Evolutionary conservation across 805 yeast genomes (phyloP), one percentile per base, ranked within the genome.

Genomic region (Saturnispora saitoi): DNA sequence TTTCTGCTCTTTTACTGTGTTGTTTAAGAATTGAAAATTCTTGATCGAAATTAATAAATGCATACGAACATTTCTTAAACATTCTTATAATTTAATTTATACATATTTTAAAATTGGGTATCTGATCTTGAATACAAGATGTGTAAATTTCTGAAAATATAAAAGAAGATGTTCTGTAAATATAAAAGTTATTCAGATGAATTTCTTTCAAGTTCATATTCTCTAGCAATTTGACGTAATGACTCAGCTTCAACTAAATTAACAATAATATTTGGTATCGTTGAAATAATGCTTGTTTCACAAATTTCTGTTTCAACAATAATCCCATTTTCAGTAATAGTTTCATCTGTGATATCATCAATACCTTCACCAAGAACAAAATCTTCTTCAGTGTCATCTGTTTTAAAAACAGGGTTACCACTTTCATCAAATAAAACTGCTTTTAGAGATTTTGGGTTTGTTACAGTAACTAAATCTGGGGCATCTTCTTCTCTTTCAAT

Each of bases 401-500:
- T 38, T 9, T 49, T 47, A 8, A 48, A 47, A n/a, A 19, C 43
- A 9, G 48, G 45, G 4, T 37, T 11, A 6, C 47, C 50, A 9
- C 39, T 29, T 5, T 44, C 51, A 11, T 47, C 45, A 20, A n/a
- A 34, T 17, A 51, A 50, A 14, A 56, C 53, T 17, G 29, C 43
- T 24, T 34, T 47, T 12, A 65, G 47, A 2, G 64, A 52, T 42
- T 51, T 55, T 1, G 68, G 68, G 51, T 65, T 63, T 19, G 41
- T 45, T 3, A 62, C 58, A 45, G 64, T 53, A 4, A 62, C 58
- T 28, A 56, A 49, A 34, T 53, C 56, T 10, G 69, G 69, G 4
- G 67, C 58, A 3, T 64, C 68, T 46, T 65, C 69, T 1, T 63
- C 64, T 47, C 51, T 51, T 34, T 57, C 58, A 14, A 56, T 53